Evolutionary conservation across 192 early-diverging fungal genomes (phyloP).

Genomic region (Linnemannia zychae): DNA sequence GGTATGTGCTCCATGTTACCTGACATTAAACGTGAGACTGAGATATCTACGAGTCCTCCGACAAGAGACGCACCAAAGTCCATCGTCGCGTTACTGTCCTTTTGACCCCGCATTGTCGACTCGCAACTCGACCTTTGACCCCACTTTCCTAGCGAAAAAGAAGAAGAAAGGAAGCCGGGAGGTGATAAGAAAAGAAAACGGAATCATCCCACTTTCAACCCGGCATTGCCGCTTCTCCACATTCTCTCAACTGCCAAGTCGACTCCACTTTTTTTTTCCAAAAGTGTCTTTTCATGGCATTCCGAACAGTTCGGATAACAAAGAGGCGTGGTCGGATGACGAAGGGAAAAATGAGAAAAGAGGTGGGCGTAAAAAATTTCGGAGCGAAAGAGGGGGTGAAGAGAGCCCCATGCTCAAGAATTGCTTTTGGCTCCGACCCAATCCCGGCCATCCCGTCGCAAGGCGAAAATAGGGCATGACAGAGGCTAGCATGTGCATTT

Average conservation of each 20-base stretch:
- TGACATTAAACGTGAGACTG: neutral
- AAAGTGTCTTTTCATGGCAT: neutral
- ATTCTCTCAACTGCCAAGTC: neutral
- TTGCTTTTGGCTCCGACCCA: neutral
- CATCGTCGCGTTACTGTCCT: neutral
- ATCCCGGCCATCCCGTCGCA: conserved; percentile 1
- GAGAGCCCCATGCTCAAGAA: neutral
- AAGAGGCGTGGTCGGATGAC: neutral
- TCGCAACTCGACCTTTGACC: neutral
- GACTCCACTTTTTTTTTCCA: neutral
- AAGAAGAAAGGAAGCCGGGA: neutral
- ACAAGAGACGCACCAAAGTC: too few species aligned
- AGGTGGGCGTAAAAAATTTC: neutral
- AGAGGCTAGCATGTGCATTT: neutral
- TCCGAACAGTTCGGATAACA: conserved; percentile 5
- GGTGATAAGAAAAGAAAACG: neutral
- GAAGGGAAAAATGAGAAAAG: too few species aligned
- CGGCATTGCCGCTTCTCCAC: neutral
- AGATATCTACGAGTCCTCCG: too few species aligned
- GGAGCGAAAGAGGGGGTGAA: neutral
- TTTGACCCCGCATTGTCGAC: conserved; percentile 1
- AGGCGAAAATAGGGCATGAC: neutral
- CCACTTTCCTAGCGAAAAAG: neutral
- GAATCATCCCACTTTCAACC: conserved; percentile 2
- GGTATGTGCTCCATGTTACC: neutral